A percentile compares a stretch with the other conserved stretches of the same genome.
phyloP scores from a whole-genome alignment of 1,284 basidiomycete genomes.

The Boletus hoseneyae region DNA sequence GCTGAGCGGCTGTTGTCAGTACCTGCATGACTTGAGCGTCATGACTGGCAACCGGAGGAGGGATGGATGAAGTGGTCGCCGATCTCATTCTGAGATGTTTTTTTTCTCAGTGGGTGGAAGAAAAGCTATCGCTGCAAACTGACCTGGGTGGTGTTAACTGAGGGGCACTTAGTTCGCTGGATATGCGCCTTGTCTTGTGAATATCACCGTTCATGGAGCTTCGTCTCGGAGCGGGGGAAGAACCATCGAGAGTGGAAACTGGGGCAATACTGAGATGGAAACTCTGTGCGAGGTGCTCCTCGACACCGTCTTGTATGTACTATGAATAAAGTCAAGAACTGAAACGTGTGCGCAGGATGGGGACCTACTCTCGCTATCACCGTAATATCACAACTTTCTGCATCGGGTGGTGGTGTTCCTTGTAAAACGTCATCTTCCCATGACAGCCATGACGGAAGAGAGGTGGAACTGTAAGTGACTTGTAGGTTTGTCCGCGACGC shows the following conservation, averaged over 20 bases:
- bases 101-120: constrained; percentile 6
- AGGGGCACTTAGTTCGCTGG: constrained; percentile 53
- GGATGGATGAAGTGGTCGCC: constrained; percentile 19
- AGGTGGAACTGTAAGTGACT: constrained; percentile 78
- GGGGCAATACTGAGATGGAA: constrained; percentile 73
- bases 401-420: constrained; percentile 68
- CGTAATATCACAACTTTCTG: constrained; percentile 68
- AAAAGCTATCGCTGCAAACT: constrained; percentile 13
- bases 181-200: constrained; percentile 50
- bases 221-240: constrained; percentile 54
- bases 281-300: constrained; percentile 61
- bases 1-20: constrained; percentile 67
- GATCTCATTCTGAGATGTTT: constrained; percentile 28
- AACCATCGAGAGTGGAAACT: constrained; percentile 59
- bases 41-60: constrained; percentile 34
- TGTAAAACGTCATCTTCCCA: constrained; percentile 83
- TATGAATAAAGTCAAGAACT: constrained; percentile 30
- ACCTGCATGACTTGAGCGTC: constrained; percentile 71
- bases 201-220: constrained; percentile 58
- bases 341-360: constrained; percentile 11
- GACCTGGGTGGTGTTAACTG: constrained; percentile 39
- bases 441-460: constrained; percentile 79
- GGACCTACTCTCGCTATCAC: constrained; percentile 63
- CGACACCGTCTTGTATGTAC: constrained; percentile 71
- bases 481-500: constrained; percentile 76